Base-by-base conservation (phyloP, 163 green algal species). In the Smithsoniella earleae region DNA sequence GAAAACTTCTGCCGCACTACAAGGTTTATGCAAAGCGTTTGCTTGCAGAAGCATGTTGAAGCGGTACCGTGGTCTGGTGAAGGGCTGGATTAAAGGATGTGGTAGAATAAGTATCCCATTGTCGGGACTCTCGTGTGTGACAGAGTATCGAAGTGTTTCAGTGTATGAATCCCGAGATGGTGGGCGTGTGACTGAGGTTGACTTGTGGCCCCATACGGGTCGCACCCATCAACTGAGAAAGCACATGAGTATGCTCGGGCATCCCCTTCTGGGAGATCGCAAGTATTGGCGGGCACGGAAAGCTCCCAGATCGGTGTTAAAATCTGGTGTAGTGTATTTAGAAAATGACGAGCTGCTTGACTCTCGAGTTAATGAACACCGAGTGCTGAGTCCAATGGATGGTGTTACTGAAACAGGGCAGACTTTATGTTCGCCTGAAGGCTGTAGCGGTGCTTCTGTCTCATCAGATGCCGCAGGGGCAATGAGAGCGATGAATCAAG, bases 231-330 rank as follows among this genome's bases (percentile, higher is more conserved):
- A 86, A 77, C 75, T 87, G 66, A 77, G 83, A 2, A 73, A 82
- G 1, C 82, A 86, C 76, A 76, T 86, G 81, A 79, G 78, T 0
- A 28, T 77, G 22, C 1, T 87, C 0, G 83, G 84, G 2, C 78
- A 89, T 58, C 83, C 86, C 2, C 77, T 91, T 28, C 40, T 88
- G 13, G 85, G 85, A 0, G 86, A 91, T 37, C 5, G 16, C 5
- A 63, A 75, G 30, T 87, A 91, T 77, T 66, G 55, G 55, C 20
- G 55, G 55, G 16, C 25, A 5, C 25, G 3, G 55, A 3, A 78
- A 62, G 1, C 46, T 73, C 22, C 79, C 77, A 38, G 79, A 79
- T 20, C 64, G n/a, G 37, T 34, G 34, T 34, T 77, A 58, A 62
- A 76, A 55, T 36, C 62, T 36, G 37, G 74, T 44, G 62, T 36